Base-by-base conservation (phyloP, 225 moss, liverwort and hornwort species). In the Marchantia paleacea region DNA sequence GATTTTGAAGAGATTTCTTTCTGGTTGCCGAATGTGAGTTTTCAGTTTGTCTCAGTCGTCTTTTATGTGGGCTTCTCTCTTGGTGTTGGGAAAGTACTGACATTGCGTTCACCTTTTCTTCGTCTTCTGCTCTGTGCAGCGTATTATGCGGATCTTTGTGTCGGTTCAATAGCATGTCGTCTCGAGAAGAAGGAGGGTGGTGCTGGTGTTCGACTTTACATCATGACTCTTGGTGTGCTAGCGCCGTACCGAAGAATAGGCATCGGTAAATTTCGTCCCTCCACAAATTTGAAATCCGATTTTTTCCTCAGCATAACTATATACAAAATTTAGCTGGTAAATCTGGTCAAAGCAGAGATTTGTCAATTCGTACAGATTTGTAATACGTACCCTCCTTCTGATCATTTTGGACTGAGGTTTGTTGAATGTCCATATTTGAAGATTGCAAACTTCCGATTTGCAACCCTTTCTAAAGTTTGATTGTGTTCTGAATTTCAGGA, bases 141-240 rank as follows among this genome's bases (percentile, higher is more conserved):
- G 14, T 99, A 95, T 80, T 94, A 95, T 82, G 91, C 91, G 51
- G 97, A 99, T 81, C 93, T 99, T 8, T 99, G 97, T 79, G 97
- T 99, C 22, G 97, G 97, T 72, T 95, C 91, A 15, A 90, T 99
- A 78, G 97, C 97, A 52, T 99, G 97, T 71, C 97, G 97, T 51
- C 85, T 99, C 76, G 97, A 99, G 78, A 99, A 91, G 87, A 92
- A 90, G 80, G 95, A 92, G 77, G 89, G 91, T 51, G 87, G 89
- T 75, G 55, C 75, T 52, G 87, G 85, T 25, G 72, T 92, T 78
- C 89, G 92, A 79, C 89, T 99, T 55, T 99, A 99, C 76, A 99
- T 95, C 31, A 99, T 95, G 97, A 99, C 97, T 48, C 78, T 99
- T 78, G 97, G 97, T 39, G 89, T 97, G 48, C 91, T 97, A 61